These are phyloP conservation scores for Emergomyces orientalis DNA, from an alignment of 2,329 filamentous ascomycete species.

Conservation along the genomic window DNA sequence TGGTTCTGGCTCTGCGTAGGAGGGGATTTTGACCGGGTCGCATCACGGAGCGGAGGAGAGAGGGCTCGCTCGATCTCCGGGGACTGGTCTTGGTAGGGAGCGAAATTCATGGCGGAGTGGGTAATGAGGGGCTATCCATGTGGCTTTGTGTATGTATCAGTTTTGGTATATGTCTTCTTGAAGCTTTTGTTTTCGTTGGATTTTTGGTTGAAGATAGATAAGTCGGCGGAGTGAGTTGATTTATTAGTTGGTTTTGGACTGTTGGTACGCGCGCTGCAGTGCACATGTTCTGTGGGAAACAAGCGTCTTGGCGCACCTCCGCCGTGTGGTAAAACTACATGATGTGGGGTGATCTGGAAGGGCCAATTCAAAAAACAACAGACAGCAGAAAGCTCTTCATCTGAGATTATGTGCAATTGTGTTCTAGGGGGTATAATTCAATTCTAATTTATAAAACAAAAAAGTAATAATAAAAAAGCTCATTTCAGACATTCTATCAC, in stretches of 20 bases:
- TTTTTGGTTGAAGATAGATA: not conserved
- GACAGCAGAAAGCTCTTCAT: not conserved
- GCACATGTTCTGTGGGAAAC: not conserved
- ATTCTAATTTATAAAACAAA: slow-evolving; percentile 1
- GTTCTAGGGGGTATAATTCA: slow-evolving; percentile 4
- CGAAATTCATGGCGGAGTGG: slow-evolving; percentile 66
- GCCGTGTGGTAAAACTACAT: too few relatives aligned
- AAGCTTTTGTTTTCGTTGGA: not conserved
- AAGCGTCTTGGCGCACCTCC: not conserved
- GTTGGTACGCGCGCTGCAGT: not conserved
- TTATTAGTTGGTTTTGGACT: not conserved
- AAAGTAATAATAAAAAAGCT: not conserved
- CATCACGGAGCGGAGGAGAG: slow-evolving; percentile 54
- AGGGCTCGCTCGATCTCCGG: slow-evolving; percentile 75
- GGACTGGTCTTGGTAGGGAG: slow-evolving; percentile 87
- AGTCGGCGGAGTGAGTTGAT: not conserved
- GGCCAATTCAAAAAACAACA: too few relatives aligned
- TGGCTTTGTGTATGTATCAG: not conserved
- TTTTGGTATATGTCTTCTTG: not conserved
- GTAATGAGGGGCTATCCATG: slow-evolving; percentile 5
- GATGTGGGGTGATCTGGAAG: not conserved
- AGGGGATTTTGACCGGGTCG: slow-evolving; percentile 44
- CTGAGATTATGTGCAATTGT: not conserved
- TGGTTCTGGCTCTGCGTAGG: slow-evolving; percentile 28
- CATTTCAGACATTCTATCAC: not conserved